phyloP scores from a whole-genome alignment of 1,139 yeast species.

The Trichomonascaceae sp. region DNA sequence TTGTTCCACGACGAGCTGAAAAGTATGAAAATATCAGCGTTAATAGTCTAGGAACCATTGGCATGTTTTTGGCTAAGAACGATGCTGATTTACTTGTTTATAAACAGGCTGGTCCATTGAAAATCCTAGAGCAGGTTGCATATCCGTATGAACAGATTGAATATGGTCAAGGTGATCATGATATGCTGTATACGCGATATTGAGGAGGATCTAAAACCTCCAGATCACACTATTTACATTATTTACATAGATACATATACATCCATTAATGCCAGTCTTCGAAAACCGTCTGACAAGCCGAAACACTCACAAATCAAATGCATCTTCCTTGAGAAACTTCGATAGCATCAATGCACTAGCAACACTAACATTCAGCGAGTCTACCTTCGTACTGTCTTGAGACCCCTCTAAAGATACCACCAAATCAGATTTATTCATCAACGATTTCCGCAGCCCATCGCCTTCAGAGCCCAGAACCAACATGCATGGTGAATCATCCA shows the following conservation, averaged over 20 bases:
- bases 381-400: constrained; percentile 42
- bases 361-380: constrained; percentile 83
- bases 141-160: constrained; percentile 42
- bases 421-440: constrained; percentile 59
- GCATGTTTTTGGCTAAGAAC: constrained; percentile 70
- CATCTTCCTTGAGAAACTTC: constrained; percentile 31
- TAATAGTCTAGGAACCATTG: constrained; percentile 77
- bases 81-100: constrained; percentile 39
- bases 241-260: background rate
- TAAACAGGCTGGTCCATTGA: constrained; percentile 27
- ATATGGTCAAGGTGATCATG: constrained; percentile 25
- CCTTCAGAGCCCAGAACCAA: constrained; percentile 85
- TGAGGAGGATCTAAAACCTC: constrained; percentile 1
- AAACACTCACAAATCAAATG: constrained; percentile 15
- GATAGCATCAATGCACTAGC: constrained; percentile 68
- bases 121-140: constrained; percentile 54
- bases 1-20: constrained; percentile 65
- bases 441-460: constrained; percentile 63
- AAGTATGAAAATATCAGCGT: constrained; percentile 47
- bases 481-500: constrained; percentile 52
- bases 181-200: constrained; percentile 18
- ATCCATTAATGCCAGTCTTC: too few relatives aligned
- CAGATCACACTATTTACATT: too few relatives aligned
- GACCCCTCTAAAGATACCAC: constrained; percentile 44
- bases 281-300: background rate